A percentile compares a stretch with the other conserved stretches of the same genome.
Evolutionary conservation across 2,329 filamentous ascomycete species (phyloP).

Genomic region (Leptographium procerum): DNA sequence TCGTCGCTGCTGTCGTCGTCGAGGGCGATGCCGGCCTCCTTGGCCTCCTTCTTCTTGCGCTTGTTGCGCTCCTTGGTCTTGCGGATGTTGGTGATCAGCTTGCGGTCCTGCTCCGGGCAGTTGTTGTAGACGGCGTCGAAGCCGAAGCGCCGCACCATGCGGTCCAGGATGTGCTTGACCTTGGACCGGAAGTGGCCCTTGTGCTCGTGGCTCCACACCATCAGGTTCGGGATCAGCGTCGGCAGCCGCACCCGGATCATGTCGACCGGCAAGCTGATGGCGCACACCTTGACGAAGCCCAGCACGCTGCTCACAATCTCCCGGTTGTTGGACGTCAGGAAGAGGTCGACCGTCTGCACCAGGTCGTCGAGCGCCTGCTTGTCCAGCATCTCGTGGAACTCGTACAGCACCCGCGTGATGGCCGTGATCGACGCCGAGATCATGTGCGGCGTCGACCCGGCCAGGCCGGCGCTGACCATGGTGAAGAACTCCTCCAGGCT

Average conservation of each 20-base stretch:
- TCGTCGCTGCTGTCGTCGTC: conserved; percentile 40
- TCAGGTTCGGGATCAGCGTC: conserved; percentile 74
- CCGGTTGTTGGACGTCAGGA: conserved; percentile 90
- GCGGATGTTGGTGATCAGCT: conserved; percentile 85
- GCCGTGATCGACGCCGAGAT: conserved; percentile 95
- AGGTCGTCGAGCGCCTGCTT: conserved; percentile 66
- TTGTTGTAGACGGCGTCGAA: conserved; percentile 67
- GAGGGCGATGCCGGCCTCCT: conserved; percentile 36
- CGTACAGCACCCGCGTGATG: conserved; percentile 82
- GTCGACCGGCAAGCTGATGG: conserved; percentile 71
- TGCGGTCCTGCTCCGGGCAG: conserved; percentile 77
- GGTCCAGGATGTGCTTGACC: conserved; percentile 95
- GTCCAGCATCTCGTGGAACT: conserved; percentile 65
- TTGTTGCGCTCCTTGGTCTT: conserved; percentile 89
- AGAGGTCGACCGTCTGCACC: conserved; percentile 90
- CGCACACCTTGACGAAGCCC: conserved; percentile 92
- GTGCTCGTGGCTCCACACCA: conserved; percentile 96
- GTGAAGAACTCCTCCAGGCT: conserved; percentile 93
- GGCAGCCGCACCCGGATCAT: conserved; percentile 68
- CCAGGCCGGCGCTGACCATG: conserved; percentile 93
- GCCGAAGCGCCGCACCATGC: conserved; percentile 85
- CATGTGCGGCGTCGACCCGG: conserved; percentile 90
- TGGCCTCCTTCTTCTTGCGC: conserved; percentile 67
- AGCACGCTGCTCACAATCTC: conserved; percentile 93
- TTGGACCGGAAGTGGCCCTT: conserved; percentile 95